Evolutionary conservation across 257 asterid species (phyloP).

Genomic region (Marsdenia floribunda): DNA sequence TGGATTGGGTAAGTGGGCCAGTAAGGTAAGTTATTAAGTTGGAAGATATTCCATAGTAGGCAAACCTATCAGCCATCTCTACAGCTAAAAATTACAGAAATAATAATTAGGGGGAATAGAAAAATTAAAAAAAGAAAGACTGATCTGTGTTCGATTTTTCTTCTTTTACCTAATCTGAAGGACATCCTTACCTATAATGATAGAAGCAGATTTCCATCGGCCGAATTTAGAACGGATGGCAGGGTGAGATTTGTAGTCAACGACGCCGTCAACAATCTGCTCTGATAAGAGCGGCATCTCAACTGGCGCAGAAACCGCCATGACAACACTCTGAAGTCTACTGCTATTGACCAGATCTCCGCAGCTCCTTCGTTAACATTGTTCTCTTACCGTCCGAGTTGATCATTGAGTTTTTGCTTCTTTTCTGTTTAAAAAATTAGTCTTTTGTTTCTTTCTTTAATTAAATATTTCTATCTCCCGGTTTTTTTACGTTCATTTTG

Average conservation of each 20-base stretch:
- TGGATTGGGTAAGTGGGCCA: constrained; percentile 25
- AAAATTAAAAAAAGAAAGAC: background rate
- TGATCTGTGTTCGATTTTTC: background rate
- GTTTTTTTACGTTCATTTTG: no score
- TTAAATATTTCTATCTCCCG: no score
- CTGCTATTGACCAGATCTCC: background rate
- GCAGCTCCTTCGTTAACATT: no score
- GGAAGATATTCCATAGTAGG: constrained; percentile 25
- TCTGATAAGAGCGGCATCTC: constrained; percentile 7
- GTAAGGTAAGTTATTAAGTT: constrained; percentile 25
- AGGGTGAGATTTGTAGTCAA: constrained; percentile 24
- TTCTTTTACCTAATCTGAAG: background rate
- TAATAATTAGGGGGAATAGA: no score
- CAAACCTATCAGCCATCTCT: constrained; percentile 31
- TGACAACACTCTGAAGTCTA: background rate
- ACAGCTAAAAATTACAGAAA: constrained; percentile 15
- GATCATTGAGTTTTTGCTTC: no score
- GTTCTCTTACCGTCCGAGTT: no score
- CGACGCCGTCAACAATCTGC: constrained; percentile 19
- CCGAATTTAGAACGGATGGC: constrained; percentile 21
- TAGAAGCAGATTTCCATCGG: constrained; percentile 28
- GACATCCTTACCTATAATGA: constrained; percentile 22
- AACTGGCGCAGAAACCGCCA: constrained; percentile 2
- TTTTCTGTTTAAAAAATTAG: no score
- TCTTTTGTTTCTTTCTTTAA: no score